Conservation (phyloP, 768 basidiomycete species). For the Leccinellum rugosiceps region DNA sequence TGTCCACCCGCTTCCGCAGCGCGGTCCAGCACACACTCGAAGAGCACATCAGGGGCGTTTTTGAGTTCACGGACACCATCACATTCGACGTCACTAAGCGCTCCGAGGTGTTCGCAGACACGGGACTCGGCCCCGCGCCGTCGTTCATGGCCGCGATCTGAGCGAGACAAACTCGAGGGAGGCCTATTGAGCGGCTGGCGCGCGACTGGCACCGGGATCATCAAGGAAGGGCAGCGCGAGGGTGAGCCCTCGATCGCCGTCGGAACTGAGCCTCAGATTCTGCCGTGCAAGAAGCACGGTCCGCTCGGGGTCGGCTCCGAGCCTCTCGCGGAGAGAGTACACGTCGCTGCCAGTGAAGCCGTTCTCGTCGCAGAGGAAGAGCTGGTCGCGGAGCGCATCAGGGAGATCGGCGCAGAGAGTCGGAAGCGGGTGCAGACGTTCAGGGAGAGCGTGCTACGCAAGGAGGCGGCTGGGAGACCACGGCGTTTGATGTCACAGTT, state of each 20-base stretch:
- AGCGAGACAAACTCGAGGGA: slow-evolving; percentile 45
- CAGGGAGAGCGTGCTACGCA: slow-evolving; percentile 40
- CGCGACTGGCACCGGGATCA: slow-evolving; percentile 62
- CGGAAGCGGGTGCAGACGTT: slow-evolving; percentile 40
- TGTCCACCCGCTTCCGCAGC: slow-evolving; percentile 50
- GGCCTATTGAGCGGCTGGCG: slow-evolving; percentile 40
- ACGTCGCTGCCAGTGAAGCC: not conserved
- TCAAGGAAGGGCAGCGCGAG: slow-evolving; percentile 44
- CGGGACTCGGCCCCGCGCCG: slow-evolving; percentile 49
- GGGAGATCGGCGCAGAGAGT: slow-evolving; percentile 34
- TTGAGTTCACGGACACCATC: slow-evolving; percentile 54
- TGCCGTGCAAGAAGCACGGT: slow-evolving; percentile 64
- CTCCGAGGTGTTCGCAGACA: slow-evolving; percentile 61
- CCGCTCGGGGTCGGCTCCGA: slow-evolving; percentile 56
- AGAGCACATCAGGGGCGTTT: slow-evolving; percentile 47
- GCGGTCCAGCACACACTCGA: slow-evolving; percentile 57
- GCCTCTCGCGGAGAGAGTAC: slow-evolving; percentile 18
- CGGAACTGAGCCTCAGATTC: slow-evolving; percentile 72
- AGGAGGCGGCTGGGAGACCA: too few species aligned
- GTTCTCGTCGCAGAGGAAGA: not conserved
- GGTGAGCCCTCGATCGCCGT: slow-evolving; percentile 49
- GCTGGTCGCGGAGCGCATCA: slow-evolving; percentile 33
- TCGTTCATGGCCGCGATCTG: slow-evolving; percentile 59
- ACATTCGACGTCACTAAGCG: slow-evolving; percentile 58
- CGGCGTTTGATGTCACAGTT: too few species aligned